Base-by-base conservation (phyloP, 805 yeast genomes). In the Lipomyces sp. region DNA sequence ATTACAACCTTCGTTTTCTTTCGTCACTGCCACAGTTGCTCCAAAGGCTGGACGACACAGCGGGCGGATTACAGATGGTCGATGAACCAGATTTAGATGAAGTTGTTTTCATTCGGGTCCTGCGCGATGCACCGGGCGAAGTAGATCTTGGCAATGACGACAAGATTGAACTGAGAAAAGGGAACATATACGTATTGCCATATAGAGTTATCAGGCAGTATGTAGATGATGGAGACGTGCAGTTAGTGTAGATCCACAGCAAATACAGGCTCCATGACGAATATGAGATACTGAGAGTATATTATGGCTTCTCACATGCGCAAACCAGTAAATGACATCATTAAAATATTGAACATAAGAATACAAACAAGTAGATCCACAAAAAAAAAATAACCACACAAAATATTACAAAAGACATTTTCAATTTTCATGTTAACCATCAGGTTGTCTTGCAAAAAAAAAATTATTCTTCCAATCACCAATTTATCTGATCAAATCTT, bases 111-210 rank as follows among this genome's bases (percentile, higher is more conserved):
- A 80, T 93, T 10, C 82, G 85, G 57, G 88, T 86, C 0, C 62
- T 78, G n/a, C 73, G 73, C 39, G 81, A 80, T 11, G 75, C 77
- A 32, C 77, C 77, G 15, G 79, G 80, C 48, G 75, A 79, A 2
- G 79, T 86, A 0, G 73, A 75, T 2, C 78, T 86, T 11, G 86
- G 84, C 10, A 89, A 86, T 69, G 67, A 59, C 8, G 81, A 79
- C 39, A 85, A 82, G 60, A 80, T 90, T 2, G 88, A 85, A 58
- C 80, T 88, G 69, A 81, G 79, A 15, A 76, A 81, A 13, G 87
- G 86, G n/a, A 90, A 91, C 50, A 85, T 92, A 3, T 92, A 90
- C 74, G 90, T 90, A 60, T 82, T 91, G 77, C 81, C 90, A 62
- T 93, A 91, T 77, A 82, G 83, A 4, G 83, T 85, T 0, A 79